A percentile compares a stretch with the other conserved stretches of the same genome.
phyloP scores from a whole-genome alignment of 2,329 filamentous ascomycete species.

The Cytospora schulzeri region DNA sequence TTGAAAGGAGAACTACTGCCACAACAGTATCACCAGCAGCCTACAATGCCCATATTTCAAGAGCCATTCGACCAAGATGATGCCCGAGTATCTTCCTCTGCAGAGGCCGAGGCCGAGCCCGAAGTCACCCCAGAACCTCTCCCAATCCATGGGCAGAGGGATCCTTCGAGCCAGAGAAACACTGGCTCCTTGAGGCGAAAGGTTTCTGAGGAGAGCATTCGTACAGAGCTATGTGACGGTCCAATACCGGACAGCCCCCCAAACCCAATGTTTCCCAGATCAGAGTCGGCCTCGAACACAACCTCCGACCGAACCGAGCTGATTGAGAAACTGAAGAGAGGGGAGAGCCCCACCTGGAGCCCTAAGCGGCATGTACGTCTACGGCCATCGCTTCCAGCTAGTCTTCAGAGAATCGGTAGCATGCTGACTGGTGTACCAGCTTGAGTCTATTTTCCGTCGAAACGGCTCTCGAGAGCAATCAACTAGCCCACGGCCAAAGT shows the following conservation, averaged over 20 bases:
- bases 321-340: conserved; percentile 81
- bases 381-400: background rate
- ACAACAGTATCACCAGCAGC: background rate
- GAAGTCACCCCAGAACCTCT: conserved; percentile 3
- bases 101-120: conserved; percentile 7
- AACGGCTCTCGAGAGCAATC: conserved; percentile 40
- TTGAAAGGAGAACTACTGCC: background rate
- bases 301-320: conserved; percentile 71
- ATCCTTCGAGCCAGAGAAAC: conserved; percentile 4
- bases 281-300: conserved; percentile 33
- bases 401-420: background rate
- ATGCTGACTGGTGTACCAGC: conserved; percentile 34
- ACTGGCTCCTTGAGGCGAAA: conserved; percentile 36
- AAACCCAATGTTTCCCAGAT: conserved; percentile 37
- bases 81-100: conserved; percentile 6
- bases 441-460: conserved; percentile 45
- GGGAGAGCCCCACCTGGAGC: conserved; percentile 75
- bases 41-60: conserved; percentile 27
- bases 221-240: conserved; percentile 63
- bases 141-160: background rate
- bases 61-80: conserved; percentile 23
- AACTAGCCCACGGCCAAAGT: conserved; percentile 39
- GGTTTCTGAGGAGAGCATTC: conserved; percentile 62
- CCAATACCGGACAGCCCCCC: conserved; percentile 49
- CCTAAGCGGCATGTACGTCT: conserved; percentile 60